Evolutionary conservation across 192 early-diverging fungal species (phyloP).

Genomic region (Kappamyces sp.): DNA sequence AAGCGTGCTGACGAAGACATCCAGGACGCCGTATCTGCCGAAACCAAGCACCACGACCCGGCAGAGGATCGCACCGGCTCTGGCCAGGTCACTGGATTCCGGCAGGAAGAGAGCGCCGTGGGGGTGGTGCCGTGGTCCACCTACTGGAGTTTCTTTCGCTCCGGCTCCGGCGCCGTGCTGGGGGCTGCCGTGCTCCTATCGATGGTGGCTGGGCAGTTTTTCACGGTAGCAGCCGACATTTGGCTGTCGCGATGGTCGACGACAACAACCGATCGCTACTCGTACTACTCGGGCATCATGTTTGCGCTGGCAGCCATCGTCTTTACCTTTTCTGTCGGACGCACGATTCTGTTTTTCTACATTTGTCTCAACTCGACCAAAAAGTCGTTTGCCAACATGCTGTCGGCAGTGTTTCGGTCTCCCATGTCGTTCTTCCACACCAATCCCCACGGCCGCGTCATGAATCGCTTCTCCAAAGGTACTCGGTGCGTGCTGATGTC

Average conservation of each 20-base stretch:
- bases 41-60: not conserved
- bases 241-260: conserved; percentile 53
- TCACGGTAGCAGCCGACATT: conserved; percentile 34
- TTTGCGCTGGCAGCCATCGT: conserved; percentile 39
- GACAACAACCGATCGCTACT: conserved; percentile 26
- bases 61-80: not conserved
- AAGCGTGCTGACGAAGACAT: not conserved
- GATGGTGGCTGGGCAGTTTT: conserved; percentile 35
- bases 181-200: conserved; percentile 22
- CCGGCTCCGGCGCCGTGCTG: conserved; percentile 22
- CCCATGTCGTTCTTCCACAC: conserved; percentile 58
- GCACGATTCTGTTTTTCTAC: conserved; percentile 48
- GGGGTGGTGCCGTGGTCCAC: conserved; percentile 27
- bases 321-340: conserved; percentile 37
- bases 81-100: conserved; percentile 7
- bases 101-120: conserved; percentile 18
- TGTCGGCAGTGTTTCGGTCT: conserved; percentile 34
- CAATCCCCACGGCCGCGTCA: conserved; percentile 57
- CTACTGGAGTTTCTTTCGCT: conserved; percentile 35
- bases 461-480: conserved; percentile 51
- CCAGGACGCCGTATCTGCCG: not conserved
- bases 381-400: conserved; percentile 33
- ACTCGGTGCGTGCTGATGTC: conserved; percentile 58
- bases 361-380: conserved; percentile 36
- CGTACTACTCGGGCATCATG: conserved; percentile 22